A percentile compares a stretch with the other conserved stretches of the same genome.
Evolutionary conservation across 2,329 filamentous ascomycete genomes (phyloP).

Genomic region (Paecilomyces niveus): DNA sequence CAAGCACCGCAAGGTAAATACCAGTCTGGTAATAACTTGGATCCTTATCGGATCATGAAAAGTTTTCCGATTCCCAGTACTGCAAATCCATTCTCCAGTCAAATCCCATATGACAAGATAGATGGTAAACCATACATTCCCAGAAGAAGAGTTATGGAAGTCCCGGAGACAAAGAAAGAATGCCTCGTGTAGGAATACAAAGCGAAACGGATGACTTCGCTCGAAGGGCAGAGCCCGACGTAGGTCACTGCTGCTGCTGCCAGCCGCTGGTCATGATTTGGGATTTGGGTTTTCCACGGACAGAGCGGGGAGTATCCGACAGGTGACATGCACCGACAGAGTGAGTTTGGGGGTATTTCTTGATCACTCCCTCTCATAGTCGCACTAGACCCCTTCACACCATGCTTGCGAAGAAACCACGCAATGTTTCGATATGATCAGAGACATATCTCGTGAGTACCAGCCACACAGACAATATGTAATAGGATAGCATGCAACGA

Average conservation of each 20-base stretch:
- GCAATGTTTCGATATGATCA: neutral
- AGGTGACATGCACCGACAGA: neutral
- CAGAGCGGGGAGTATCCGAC: neutral
- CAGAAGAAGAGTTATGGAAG: neutral
- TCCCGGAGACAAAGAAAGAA: neutral
- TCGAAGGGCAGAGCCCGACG: neutral
- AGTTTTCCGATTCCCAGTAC: too few species aligned
- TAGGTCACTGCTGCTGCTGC: neutral
- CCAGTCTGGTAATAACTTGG: too few species aligned
- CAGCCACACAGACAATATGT: neutral
- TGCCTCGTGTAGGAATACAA: neutral
- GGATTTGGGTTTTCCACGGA: neutral
- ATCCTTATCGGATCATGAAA: too few species aligned
- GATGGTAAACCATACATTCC: neutral
- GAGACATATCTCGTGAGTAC: neutral
- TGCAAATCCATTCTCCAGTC: too few species aligned
- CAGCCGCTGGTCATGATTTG: neutral
- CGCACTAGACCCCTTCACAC: neutral
- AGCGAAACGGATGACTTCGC: neutral
- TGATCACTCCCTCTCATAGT: too few species aligned
- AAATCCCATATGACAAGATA: neutral
- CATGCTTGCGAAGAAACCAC: neutral
- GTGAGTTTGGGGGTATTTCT: neutral
- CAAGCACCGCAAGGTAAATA: too few species aligned
- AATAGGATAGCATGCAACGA: neutral